Base-by-base conservation (phyloP, 371 early-diverging fungal genomes). In the Saksenaea oblongispora region DNA sequence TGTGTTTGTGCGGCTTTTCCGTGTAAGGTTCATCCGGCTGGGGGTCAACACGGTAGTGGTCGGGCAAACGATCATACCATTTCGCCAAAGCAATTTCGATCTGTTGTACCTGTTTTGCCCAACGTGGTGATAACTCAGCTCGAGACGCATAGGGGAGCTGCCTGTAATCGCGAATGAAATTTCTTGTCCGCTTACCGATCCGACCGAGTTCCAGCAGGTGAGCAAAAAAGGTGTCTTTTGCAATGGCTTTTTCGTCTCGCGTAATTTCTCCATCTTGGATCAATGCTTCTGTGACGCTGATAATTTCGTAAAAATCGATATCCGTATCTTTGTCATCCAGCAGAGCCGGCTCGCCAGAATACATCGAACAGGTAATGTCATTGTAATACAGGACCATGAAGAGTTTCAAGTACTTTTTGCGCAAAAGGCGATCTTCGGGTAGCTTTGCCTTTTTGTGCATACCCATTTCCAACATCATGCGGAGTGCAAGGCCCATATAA, bases 341-440 rank as follows among this genome's bases (percentile, higher is more conserved):
- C 11, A 71, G 44, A 11, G 68, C 47, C 7, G 72, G 69, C 27
- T 74, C 71, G 14, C 72, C 73, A 9, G 73, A 72, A 34, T 81
- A 74, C 5, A 71, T 63, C 0, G 72, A 62, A 11, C 62, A 56
- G 5, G 64, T 63, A 15, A 73, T 65, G 37, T 81, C 81, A 41
- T 72, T 76, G 39, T 78, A 81, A 54, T 73, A 78, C 10, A 78
- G 62, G 26, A 72, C 78, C 75, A 81, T 65, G 26, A 69, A 71
- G 1, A 76, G 54, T 18, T 74, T 74, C 0, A 81, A 28, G 31
- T 70, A 71, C 26, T 63, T 57, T 47, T 78, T 78, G 54, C 75
- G 67, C 34, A 71, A 18, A 8, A 70, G 24, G 5, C 60, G 64
- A 41, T 66, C 69, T 1, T 26, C 17, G 3, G 73, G 77, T 15